Conservation (phyloP, 1,139 yeast species). For the Hanseniaspora uvarum region DNA sequence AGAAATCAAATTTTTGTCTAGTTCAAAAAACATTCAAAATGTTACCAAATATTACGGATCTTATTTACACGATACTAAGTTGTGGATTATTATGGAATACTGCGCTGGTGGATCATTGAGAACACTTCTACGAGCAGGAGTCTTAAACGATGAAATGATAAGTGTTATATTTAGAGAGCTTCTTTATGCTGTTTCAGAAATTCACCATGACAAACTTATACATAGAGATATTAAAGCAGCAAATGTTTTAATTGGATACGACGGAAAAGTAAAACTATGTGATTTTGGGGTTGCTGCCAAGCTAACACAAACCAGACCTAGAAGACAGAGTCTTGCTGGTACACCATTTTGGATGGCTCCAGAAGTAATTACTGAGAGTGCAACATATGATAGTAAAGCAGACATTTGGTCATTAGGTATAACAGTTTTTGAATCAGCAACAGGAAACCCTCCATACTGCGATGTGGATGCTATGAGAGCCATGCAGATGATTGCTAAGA, state of each 20-base stretch:
- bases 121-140: slow-evolving; percentile 78
- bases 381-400: slow-evolving; percentile 71
- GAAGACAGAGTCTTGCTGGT: slow-evolving; percentile 93
- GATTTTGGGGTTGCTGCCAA: slow-evolving; percentile 98
- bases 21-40: slow-evolving; percentile 74
- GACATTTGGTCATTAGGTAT: slow-evolving; percentile 94
- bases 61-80: slow-evolving; percentile 69
- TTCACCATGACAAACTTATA: slow-evolving; percentile 82
- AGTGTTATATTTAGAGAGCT: slow-evolving; percentile 76
- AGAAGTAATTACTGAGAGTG: slow-evolving; percentile 91
- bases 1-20: slow-evolving; percentile 78
- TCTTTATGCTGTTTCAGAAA: slow-evolving; percentile 63
- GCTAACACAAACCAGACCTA: slow-evolving; percentile 61
- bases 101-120: slow-evolving; percentile 96
- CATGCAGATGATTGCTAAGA: slow-evolving; percentile 83
- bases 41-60: slow-evolving; percentile 90
- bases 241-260: slow-evolving; percentile 76
- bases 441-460: slow-evolving; percentile 95
- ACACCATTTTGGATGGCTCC: slow-evolving; percentile 99
- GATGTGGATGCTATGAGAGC: slow-evolving; percentile 94
- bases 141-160: slow-evolving; percentile 71
- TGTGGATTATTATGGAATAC: slow-evolving; percentile 97
- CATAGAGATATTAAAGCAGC: slow-evolving; percentile 97
- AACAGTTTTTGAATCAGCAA: slow-evolving; percentile 85
- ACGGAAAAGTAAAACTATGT: slow-evolving; percentile 82